phyloP scores from a whole-genome alignment of 768 basidiomycete genomes.

The Russula sp. region DNA sequence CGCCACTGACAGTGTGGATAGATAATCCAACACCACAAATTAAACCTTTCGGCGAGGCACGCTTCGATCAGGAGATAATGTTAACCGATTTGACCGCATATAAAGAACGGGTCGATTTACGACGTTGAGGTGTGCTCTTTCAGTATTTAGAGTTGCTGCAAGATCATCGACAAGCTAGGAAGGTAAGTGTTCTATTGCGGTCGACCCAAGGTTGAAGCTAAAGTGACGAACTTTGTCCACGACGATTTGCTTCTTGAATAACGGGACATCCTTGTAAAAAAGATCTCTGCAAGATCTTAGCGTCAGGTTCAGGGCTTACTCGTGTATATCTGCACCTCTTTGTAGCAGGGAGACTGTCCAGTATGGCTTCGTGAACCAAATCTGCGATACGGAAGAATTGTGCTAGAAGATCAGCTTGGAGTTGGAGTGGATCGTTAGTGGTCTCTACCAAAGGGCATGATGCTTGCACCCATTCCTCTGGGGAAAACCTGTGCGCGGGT shows the following conservation, averaged over 20 bases:
- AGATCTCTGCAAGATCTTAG: constrained; percentile 51
- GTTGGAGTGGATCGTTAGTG: not conserved
- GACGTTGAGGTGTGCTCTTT: constrained; percentile 73
- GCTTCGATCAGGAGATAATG: constrained; percentile 35
- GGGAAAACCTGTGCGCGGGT: constrained; percentile 34
- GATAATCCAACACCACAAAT: constrained; percentile 59
- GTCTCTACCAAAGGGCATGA: constrained; percentile 36
- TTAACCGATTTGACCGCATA: constrained; percentile 6
- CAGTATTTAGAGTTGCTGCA: constrained; percentile 70
- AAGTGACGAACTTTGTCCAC: constrained; percentile 60
- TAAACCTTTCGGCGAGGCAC: constrained; percentile 86
- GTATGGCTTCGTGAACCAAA: constrained; percentile 59
- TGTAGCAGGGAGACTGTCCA: constrained; percentile 39
- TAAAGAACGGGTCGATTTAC: constrained; percentile 35
- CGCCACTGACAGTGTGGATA: constrained; percentile 52
- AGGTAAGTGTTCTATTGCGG: not conserved
- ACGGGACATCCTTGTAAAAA: constrained; percentile 73
- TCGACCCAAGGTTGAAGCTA: not conserved
- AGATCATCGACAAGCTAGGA: constrained; percentile 80
- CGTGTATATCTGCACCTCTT: constrained; percentile 12
- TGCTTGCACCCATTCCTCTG: constrained; percentile 30
- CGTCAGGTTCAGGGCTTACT: not conserved
- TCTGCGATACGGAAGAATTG: constrained; percentile 62
- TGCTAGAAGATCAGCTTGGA: constrained; percentile 36
- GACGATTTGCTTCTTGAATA: constrained; percentile 71